Evolutionary conservation across 2,329 filamentous ascomycete genomes (phyloP), one percentile per base, ranked within the genome.

Genomic region (Dactylellina sp.): DNA sequence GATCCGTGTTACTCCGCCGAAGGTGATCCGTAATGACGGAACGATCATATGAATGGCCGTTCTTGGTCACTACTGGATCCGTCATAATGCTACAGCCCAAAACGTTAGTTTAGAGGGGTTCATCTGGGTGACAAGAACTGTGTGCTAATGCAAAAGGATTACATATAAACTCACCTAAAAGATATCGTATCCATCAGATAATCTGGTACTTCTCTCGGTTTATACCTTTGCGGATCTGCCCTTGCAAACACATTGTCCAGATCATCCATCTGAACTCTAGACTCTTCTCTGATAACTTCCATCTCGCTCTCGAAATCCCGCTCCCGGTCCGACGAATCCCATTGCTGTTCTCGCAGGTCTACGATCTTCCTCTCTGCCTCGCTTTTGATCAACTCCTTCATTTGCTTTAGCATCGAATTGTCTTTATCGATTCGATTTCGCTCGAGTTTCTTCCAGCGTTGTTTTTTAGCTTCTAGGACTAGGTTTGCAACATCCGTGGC

Each of bases 21-120:
- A 99, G 84, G 80, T 97, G 93, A 81, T 96, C 92, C 79, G 93
- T 85, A 74, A 99, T 90, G 14, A 91, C 91, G 0, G 91, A 86
- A 44, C 94, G 87, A 80, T 98, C 95, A 80, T 97, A 99, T 0
- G 91, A 95, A 76, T 93, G 91, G 11, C 95, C 95, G 0, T 90
- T 93, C 79, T 91, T 93, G 0, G 91, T 94, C 89, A 82, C 78
- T 9, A 83, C 81, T 0, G 89, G 90, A 78, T 93, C 90, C 35
- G 89, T 83, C 89, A 93, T 90, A 71, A 93, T 85, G 47, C 85
- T 76, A 32, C n/a, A n/a, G n/a, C n/a, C n/a, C n/a, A n/a, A n/a
- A n/a, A n/a, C n/a, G n/a, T n/a, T n/a, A n/a, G n/a, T n/a, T n/a
- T n/a, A n/a, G n/a, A n/a, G n/a, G n/a, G n/a, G n/a, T n/a, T n/a